These are phyloP conservation scores for Umbellularia californica DNA, from an alignment of 164 flowering plant species.

Conservation along the genomic window DNA sequence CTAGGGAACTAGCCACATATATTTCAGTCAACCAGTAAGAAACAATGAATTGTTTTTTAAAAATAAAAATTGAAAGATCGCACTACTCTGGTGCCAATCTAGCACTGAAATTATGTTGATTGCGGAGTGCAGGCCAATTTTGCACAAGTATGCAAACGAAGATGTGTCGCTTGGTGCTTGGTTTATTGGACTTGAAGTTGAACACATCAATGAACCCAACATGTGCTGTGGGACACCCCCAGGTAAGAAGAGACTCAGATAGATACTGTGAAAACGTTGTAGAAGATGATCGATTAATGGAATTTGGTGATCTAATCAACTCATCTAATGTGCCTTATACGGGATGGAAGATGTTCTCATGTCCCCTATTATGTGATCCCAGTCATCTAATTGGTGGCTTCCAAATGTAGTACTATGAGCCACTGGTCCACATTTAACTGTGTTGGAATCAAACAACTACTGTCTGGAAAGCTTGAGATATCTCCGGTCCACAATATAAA, in stretches of 20 bases:
- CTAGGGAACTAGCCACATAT: constrained; percentile 81
- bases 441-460: not conserved
- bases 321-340: not conserved
- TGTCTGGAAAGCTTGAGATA: not conserved
- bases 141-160: constrained; percentile 90
- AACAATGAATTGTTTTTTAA: not conserved
- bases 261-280: not conserved
- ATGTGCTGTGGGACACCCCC: constrained; percentile 95
- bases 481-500: not conserved
- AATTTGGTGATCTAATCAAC: not conserved
- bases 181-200: constrained; percentile 89
- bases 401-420: not conserved
- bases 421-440: not conserved
- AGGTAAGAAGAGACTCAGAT: constrained; percentile 32
- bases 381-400: not conserved
- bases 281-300: not conserved
- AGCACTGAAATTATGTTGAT: not conserved
- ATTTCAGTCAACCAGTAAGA: constrained; percentile 81
- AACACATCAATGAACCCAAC: constrained; percentile 76
- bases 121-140: constrained; percentile 49
- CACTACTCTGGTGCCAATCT: not conserved
- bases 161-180: constrained; percentile 91
- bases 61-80: not conserved
- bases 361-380: not conserved
- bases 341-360: not conserved